A percentile compares a stretch with the other conserved stretches of the same genome.
These are phyloP conservation scores for Globisporangium yorkense DNA, from an alignment of 352 stramenopile species.

Conservation along the genomic window DNA sequence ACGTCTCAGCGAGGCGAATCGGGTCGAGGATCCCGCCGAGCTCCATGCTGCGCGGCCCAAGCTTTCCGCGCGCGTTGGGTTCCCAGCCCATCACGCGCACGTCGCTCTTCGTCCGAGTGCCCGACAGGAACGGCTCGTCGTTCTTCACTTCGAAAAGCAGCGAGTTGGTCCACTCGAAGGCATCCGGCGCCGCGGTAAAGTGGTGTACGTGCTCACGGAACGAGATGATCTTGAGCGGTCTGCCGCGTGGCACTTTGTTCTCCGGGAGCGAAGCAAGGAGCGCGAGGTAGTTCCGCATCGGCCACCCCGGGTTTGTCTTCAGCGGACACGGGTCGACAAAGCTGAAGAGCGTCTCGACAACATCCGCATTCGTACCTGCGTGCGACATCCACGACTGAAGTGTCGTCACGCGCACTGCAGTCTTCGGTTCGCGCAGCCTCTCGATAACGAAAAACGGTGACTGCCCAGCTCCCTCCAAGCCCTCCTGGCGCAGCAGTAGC, in stretches of 20 bases:
- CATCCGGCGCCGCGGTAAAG: conserved; percentile 23
- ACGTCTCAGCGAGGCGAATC: conserved; percentile 91
- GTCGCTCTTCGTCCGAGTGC: conserved; percentile 5
- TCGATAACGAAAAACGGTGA: conserved; percentile 74
- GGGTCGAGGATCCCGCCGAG: conserved; percentile 69
- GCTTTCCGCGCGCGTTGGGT: conserved; percentile 62
- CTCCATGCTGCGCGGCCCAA: conserved; percentile 71
- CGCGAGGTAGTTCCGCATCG: conserved; percentile 84
- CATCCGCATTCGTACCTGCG: conserved; percentile 3
- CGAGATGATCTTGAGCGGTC: conserved; percentile 44
- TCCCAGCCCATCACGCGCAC: conserved; percentile 66
- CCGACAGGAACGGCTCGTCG: conserved; percentile 26
- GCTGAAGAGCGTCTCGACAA: conserved; percentile 59
- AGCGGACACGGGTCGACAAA: conserved; percentile 87
- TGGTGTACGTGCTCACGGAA: conserved; percentile 74
- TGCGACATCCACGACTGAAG: conserved; percentile 23
- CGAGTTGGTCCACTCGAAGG: conserved; percentile 50
- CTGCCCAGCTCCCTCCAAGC: conserved; percentile 24
- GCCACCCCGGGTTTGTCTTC: conserved; percentile 76
- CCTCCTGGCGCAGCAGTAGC: conserved; percentile 27
- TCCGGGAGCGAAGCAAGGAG: conserved; percentile 38
- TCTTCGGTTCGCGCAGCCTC: conserved; percentile 7
- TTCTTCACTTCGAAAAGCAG: conserved; percentile 53
- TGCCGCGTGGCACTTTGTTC: conserved; percentile 22
- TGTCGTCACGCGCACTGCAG: conserved; percentile 21